These are phyloP conservation scores for Dendryphion nanum DNA, from an alignment of 2,329 filamentous ascomycete species.

Conservation along the genomic window DNA sequence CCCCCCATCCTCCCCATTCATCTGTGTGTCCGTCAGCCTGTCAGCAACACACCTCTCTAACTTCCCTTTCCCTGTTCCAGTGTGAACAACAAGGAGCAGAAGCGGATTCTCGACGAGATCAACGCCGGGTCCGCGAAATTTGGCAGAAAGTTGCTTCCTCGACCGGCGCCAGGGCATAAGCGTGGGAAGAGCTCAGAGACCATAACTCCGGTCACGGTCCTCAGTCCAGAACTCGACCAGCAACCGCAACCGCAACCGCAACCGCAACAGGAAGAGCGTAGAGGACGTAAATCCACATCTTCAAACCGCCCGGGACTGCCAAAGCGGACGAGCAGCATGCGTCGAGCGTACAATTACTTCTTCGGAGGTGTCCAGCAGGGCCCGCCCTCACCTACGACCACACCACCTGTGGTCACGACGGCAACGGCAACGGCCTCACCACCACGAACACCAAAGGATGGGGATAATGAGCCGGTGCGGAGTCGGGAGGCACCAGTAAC, in stretches of 20 bases:
- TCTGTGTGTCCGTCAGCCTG: background rate
- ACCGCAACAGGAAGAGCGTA: constrained; percentile 26
- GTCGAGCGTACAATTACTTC: constrained; percentile 41
- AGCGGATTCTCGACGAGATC: constrained; percentile 41
- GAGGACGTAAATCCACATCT: constrained; percentile 32
- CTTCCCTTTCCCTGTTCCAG: constrained; percentile 12
- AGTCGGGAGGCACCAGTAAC: constrained; percentile 33
- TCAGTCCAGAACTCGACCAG: constrained; percentile 17
- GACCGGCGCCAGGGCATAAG: constrained; percentile 19
- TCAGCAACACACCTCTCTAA: background rate
- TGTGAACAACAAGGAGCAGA: constrained; percentile 35
- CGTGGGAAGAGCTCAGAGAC: constrained; percentile 23
- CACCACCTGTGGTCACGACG: constrained; percentile 4
- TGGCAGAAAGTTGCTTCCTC: constrained; percentile 28
- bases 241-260: no score
- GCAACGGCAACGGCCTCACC: no score
- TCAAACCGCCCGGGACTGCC: constrained; percentile 32
- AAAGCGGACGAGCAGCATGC: constrained; percentile 40
- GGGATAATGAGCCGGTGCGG: no score
- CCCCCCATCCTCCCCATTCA: constrained; percentile 1
- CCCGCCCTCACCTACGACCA: constrained; percentile 26
- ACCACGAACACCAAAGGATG: no score
- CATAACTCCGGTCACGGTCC: constrained; percentile 28
- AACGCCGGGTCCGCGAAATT: constrained; percentile 38
- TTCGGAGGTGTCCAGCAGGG: constrained; percentile 29